Conservation (phyloP, 768 basidiomycete species). For the Rhizopogon roseolus region DNA sequence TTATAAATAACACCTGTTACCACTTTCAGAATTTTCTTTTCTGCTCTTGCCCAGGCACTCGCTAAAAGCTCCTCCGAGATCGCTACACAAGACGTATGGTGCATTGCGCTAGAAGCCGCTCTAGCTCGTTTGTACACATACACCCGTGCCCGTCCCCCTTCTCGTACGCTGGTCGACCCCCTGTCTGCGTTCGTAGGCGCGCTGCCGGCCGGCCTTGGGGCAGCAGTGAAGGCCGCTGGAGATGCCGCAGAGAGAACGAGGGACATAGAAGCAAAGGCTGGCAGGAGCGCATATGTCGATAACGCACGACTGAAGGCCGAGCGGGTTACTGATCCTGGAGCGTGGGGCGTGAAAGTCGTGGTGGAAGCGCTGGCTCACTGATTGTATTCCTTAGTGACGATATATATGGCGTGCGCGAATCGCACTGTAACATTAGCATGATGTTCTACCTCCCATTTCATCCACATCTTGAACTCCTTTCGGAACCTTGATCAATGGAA, state of each 20-base stretch:
- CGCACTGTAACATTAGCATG: too few relatives aligned
- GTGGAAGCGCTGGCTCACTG: constrained; percentile 45
- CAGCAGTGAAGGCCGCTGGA: constrained; percentile 55
- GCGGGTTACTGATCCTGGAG: constrained; percentile 80
- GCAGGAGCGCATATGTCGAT: constrained; percentile 85
- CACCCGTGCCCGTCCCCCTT: constrained; percentile 85
- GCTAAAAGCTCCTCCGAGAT: constrained; percentile 29
- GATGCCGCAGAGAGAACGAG: constrained; percentile 72
- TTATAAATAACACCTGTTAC: neutral
- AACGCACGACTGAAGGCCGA: constrained; percentile 57
- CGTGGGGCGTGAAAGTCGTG: constrained; percentile 82
- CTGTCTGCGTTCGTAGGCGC: constrained; percentile 66
- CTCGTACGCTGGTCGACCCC: constrained; percentile 91
- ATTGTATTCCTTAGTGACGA: neutral
- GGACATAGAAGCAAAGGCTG: constrained; percentile 78
- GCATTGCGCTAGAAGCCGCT: constrained; percentile 50
- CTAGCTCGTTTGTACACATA: constrained; percentile 68
- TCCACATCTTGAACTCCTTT: too few relatives aligned
- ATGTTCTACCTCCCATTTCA: too few relatives aligned
- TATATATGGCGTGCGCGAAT: neutral
- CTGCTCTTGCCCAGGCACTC: constrained; percentile 74
- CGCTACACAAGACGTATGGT: constrained; percentile 52
- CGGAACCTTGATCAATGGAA: too few relatives aligned
- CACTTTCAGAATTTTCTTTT: constrained; percentile 79
- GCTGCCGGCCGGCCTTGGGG: constrained; percentile 31